These are phyloP conservation scores for Cystobasidium onofrii DNA, from an alignment of 768 basidiomycete genomes.

Conservation along the genomic window DNA sequence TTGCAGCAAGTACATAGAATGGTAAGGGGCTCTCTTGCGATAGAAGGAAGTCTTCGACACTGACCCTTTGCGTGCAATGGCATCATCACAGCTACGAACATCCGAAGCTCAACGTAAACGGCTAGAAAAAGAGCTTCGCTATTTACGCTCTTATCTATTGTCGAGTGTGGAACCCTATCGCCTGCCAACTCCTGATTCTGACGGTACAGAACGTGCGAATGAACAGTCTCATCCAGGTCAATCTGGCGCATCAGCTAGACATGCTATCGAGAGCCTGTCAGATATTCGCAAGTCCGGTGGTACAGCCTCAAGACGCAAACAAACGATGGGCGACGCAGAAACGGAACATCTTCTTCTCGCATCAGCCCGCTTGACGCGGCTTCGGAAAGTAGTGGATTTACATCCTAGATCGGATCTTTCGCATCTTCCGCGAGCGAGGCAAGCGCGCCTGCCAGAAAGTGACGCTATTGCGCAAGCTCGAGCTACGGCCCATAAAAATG, in stretches of 20 bases:
- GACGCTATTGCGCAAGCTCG: background rate
- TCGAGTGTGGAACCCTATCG: slow-evolving; percentile 22
- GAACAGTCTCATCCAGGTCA: background rate
- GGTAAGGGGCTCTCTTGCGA: background rate
- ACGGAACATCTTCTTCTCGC: slow-evolving; percentile 39
- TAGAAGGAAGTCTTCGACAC: too few relatives aligned
- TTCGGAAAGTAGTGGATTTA: background rate
- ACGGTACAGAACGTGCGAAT: background rate
- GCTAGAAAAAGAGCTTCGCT: slow-evolving; percentile 31
- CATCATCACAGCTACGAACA: slow-evolving; percentile 9
- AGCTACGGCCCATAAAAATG: background rate
- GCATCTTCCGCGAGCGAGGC: background rate
- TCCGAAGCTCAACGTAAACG: slow-evolving; percentile 2
- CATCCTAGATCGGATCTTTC: background rate
- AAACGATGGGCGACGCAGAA: slow-evolving; percentile 40
- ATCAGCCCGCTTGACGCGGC: background rate
- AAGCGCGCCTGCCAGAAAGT: background rate
- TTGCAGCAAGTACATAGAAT: background rate
- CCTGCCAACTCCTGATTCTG: background rate
- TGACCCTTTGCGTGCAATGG: too few relatives aligned
- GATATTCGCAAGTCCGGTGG: background rate
- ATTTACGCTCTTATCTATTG: slow-evolving; percentile 29
- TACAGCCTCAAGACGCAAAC: background rate
- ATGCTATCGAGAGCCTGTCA: too few relatives aligned
- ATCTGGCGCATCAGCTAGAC: background rate